These are phyloP conservation scores for Aschersonia sp. DNA, from an alignment of 2,329 filamentous ascomycete genomes.

Conservation along the genomic window DNA sequence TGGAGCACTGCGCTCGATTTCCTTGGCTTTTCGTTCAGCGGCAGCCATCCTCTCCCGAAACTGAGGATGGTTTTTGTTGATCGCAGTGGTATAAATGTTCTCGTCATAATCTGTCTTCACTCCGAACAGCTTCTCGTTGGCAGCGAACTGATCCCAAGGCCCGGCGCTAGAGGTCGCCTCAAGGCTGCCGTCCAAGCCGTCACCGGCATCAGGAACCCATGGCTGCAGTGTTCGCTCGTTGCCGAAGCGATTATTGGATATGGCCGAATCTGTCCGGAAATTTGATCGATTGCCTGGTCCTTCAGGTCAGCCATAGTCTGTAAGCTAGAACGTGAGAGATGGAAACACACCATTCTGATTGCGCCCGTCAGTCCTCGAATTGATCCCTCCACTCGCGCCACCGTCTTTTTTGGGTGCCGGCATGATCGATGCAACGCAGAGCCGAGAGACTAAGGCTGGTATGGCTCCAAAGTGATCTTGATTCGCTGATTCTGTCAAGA, in stretches of 20 bases:
- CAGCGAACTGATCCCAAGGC: conserved; percentile 87
- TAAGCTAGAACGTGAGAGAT: no score
- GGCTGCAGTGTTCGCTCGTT: conserved; percentile 65
- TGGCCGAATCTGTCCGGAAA: conserved; percentile 81
- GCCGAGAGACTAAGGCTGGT: conserved; percentile 7
- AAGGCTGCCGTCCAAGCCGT: conserved; percentile 54
- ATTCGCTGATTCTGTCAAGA: neutral
- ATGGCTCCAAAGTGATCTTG: conserved; percentile 6
- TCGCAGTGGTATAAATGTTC: conserved; percentile 82
- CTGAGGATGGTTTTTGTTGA: conserved; percentile 70
- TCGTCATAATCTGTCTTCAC: conserved; percentile 85
- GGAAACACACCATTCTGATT: conserved; percentile 21
- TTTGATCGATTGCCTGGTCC: conserved; percentile 44
- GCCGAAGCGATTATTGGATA: conserved; percentile 57
- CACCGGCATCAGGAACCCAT: conserved; percentile 57
- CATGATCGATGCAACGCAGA: conserved; percentile 15
- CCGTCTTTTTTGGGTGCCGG: conserved; percentile 24
- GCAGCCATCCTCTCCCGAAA: conserved; percentile 66
- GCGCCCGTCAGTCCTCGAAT: conserved; percentile 14
- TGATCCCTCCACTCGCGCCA: conserved; percentile 14
- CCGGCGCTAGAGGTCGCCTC: conserved; percentile 38
- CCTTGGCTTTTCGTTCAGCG: conserved; percentile 71
- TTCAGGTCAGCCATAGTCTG: neutral
- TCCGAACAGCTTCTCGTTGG: conserved; percentile 78
- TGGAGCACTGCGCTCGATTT: conserved; percentile 67